phyloP scores from a whole-genome alignment of 768 basidiomycete species.

The Zangia roseola region DNA sequence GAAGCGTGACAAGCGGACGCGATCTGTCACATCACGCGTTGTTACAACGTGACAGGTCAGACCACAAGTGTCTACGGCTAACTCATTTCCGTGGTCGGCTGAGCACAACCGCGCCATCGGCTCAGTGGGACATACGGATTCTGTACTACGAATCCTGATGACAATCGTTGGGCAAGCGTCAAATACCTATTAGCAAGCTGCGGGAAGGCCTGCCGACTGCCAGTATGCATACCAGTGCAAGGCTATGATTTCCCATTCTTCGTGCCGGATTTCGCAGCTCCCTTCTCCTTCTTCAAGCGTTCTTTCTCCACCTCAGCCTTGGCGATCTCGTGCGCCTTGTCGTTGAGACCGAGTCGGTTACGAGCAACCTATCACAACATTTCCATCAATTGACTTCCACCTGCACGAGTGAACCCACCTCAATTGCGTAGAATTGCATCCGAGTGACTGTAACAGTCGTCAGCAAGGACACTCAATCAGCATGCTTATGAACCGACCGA shows the following conservation, averaged over 20 bases:
- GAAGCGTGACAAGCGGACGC: constrained; percentile 22
- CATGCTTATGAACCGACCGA: constrained; percentile 54
- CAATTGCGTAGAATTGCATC: constrained; percentile 86
- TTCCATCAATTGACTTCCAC: not conserved
- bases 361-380: constrained; percentile 68
- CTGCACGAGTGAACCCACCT: constrained; percentile 44
- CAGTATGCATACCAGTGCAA: not conserved
- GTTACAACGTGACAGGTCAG: constrained; percentile 8
- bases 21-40: constrained; percentile 30
- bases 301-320: constrained; percentile 60
- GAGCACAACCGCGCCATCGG: not conserved
- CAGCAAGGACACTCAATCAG: constrained; percentile 4
- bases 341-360: constrained; percentile 89
- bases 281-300: constrained; percentile 57
- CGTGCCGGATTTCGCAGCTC: constrained; percentile 44
- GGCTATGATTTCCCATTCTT: constrained; percentile 34
- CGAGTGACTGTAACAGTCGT: constrained; percentile 16
- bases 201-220: not conserved
- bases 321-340: constrained; percentile 77
- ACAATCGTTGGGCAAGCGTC: not conserved
- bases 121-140: not conserved
- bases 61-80: constrained; percentile 11
- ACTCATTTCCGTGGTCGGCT: constrained; percentile 15
- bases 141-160: not conserved
- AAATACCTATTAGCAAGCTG: not conserved